Evolutionary conservation across 352 stramenopile genomes (phyloP).

Genomic region (Globisporangium cylindrosporum): DNA sequence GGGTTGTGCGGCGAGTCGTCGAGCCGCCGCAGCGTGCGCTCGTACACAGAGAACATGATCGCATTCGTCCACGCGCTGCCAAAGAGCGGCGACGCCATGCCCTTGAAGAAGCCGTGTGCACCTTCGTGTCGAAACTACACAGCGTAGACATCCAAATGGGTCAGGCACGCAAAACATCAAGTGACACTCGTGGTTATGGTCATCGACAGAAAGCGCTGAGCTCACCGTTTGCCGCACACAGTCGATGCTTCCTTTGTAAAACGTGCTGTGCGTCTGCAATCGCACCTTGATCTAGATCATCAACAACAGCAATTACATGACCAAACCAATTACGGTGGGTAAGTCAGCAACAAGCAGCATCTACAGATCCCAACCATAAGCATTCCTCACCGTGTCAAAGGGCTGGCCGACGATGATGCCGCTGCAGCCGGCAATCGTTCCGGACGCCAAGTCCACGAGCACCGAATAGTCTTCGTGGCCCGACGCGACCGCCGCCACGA

Average conservation of each 20-base stretch:
- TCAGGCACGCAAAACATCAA: not conserved
- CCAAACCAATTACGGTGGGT: not conserved
- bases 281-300: conserved; percentile 46
- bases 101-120: conserved; percentile 79
- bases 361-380: not conserved
- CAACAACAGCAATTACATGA: not conserved
- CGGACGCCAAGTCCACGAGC: conserved; percentile 49
- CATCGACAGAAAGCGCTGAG: not conserved
- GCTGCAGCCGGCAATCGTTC: conserved; percentile 43
- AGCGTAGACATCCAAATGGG: too few species aligned
- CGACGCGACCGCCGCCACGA: conserved; percentile 22
- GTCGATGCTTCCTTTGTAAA: conserved; percentile 52
- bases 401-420: conserved; percentile 61
- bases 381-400: conserved; percentile 41
- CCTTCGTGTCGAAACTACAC: conserved; percentile 66
- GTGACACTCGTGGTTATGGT: not conserved
- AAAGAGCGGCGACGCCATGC: conserved; percentile 76
- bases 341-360: not conserved
- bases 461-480: conserved; percentile 45
- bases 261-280: conserved; percentile 52
- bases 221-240: conserved; percentile 42
- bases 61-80: conserved; percentile 84
- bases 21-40: conserved; percentile 62
- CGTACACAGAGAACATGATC: conserved; percentile 84
- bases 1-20: conserved; percentile 51